Base-by-base conservation (phyloP, 768 basidiomycete species). In the Boletus reticulatus region DNA sequence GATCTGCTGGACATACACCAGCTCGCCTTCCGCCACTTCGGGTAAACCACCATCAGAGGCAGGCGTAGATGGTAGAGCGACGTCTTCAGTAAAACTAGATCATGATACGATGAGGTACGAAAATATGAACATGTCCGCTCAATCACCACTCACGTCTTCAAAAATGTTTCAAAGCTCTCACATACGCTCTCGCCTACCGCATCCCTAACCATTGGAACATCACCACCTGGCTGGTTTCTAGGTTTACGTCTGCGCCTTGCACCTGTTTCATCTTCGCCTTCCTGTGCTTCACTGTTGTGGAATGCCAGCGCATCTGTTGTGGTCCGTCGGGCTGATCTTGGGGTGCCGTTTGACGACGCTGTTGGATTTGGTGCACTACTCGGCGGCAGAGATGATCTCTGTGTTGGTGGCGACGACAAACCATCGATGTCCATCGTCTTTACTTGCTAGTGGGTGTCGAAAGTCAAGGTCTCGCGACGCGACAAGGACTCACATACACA, bases 121-220 rank as follows among this genome's bases (percentile, higher is more conserved):
- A 12, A 38, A 55, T 17, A 36, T 10, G 29, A 38, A 55, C 17
- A 36, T 10, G 29, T 11, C 37, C 10, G 27, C 12, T 8, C 11
- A 52, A 29, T 46, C 37, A 34, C 47, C 31, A 78, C 88, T 52
- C 69, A 98, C 97, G 86, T 88, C 76, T 92, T 89, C 50, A 98
- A 73, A 74, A 99, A 98, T 2, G 84, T 83, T 69, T 93, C 89
- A 66, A 98, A 98, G 65, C 88, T 87, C 65, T 95, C 91, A 53
- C 88, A 86, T 5, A 98, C 92, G 63, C 91, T 92, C 76, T 98
- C 95, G 50, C 96, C 96, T 19, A 98, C 96, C 32, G 90, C 87
- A 73, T 98, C 97, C 63, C 87, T 88, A 2, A 98, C 94, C 48
- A 92, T 76, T 4, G 94, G 91, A 0, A 97, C 82, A 63, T 94